Conservation (phyloP, 2,329 filamentous ascomycete species). For the Epichloe gansuensis region DNA sequence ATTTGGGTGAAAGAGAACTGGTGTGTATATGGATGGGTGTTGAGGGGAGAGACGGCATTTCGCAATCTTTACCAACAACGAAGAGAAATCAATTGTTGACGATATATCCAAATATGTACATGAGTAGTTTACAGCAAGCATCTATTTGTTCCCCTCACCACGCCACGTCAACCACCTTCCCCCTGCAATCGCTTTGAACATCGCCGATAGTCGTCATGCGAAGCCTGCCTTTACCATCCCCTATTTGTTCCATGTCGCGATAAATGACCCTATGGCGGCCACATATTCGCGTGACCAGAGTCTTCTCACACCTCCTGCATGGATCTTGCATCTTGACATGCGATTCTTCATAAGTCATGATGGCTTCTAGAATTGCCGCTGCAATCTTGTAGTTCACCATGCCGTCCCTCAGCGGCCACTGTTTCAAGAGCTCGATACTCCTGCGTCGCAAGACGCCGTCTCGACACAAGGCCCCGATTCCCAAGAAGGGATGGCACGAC, state of each 20-base stretch:
- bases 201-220: conserved; percentile 1
- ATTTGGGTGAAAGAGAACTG: neutral
- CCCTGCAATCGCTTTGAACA: neutral
- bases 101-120: neutral
- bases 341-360: conserved; percentile 1
- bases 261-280: conserved; percentile 1
- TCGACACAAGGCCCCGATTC: conserved; percentile 1
- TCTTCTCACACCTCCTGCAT: neutral
- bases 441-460: conserved; percentile 1
- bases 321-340: neutral
- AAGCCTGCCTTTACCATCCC: neutral
- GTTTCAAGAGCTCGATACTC: neutral
- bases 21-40: neutral
- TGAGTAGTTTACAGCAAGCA: neutral
- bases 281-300: neutral
- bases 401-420: conserved; percentile 2
- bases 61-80: too few species aligned
- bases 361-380: neutral
- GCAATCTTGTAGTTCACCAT: conserved; percentile 5
- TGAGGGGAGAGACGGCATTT: too few species aligned
- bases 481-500: conserved; percentile 1
- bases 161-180: neutral
- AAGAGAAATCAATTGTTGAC: too few species aligned
- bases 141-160: neutral
- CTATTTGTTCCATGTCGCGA: neutral